Conservation (phyloP, 139 green algal species). For the Closterium sp. region DNA sequence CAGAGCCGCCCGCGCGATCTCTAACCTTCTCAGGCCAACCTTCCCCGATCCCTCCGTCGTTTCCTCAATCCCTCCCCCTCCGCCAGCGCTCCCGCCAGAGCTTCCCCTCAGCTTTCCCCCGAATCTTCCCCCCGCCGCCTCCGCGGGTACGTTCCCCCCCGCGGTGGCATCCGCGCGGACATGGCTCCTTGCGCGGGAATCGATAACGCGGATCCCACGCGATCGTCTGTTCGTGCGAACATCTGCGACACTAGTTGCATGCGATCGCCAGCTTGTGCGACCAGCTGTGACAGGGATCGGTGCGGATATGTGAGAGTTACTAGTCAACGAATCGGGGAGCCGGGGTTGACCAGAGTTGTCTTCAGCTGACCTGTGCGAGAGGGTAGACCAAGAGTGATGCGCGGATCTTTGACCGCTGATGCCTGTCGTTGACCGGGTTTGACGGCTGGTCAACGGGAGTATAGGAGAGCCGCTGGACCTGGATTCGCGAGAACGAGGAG, state of each 20-base stretch:
- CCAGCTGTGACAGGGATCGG: background rate
- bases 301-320: background rate
- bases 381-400: background rate
- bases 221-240: background rate
- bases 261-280: background rate
- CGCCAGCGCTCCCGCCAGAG: background rate
- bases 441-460: background rate
- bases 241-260: background rate
- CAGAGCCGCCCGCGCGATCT: background rate
- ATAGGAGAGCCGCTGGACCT: background rate
- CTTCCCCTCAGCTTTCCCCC: background rate
- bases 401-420: background rate
- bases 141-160: background rate
- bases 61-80: background rate
- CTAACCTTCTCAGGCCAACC: background rate
- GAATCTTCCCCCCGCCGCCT: background rate
- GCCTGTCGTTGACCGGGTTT: background rate
- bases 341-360: background rate
- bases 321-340: background rate
- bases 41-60: background rate
- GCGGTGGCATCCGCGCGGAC: background rate
- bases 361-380: background rate
- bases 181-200: background rate
- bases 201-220: background rate
- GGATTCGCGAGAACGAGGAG: background rate